phyloP scores from a whole-genome alignment of 2,329 filamentous ascomycete genomes.

The Xylaria sp. region DNA sequence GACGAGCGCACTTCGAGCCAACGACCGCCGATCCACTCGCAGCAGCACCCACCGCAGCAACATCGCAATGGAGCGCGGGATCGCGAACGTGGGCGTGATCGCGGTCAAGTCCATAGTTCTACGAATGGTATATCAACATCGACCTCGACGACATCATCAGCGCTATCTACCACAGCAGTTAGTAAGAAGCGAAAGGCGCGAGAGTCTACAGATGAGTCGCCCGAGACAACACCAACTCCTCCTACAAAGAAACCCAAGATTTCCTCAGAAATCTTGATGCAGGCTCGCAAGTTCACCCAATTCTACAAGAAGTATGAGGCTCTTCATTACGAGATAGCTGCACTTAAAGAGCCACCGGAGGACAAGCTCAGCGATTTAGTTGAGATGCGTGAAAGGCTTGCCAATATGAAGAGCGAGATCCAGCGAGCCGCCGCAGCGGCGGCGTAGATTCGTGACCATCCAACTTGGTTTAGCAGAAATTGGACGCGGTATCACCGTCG shows the following conservation, averaged over 20 bases:
- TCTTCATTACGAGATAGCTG: conserved; percentile 66
- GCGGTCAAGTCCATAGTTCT: conserved; percentile 38
- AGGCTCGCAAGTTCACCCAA: conserved; percentile 66
- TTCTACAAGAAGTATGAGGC: conserved; percentile 68
- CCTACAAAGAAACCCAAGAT: conserved; percentile 55
- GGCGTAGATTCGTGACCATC: conserved; percentile 24
- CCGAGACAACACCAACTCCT: conserved; percentile 44
- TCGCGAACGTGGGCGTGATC: conserved; percentile 39
- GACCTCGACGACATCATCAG: conserved; percentile 28
- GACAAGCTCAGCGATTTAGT: conserved; percentile 63
- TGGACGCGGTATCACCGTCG: too few relatives aligned
- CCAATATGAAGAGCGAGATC: conserved; percentile 69
- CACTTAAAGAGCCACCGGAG: conserved; percentile 61
- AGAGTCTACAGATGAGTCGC: conserved; percentile 44
- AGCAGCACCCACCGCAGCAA: conserved; percentile 36
- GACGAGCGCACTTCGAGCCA: conserved; percentile 54
- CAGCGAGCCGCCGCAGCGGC: conserved; percentile 57
- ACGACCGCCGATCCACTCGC: conserved; percentile 36
- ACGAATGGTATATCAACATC: conserved; percentile 45
- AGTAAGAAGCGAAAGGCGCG: conserved; percentile 59
- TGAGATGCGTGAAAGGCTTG: conserved; percentile 65
- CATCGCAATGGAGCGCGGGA: conserved; percentile 43
- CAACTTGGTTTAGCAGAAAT: too few relatives aligned
- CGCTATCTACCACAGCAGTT: conserved; percentile 9
- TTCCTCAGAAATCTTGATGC: conserved; percentile 61